These are phyloP conservation scores for Candida coquimbonensis DNA, from an alignment of 805 yeast species.

Conservation along the genomic window DNA sequence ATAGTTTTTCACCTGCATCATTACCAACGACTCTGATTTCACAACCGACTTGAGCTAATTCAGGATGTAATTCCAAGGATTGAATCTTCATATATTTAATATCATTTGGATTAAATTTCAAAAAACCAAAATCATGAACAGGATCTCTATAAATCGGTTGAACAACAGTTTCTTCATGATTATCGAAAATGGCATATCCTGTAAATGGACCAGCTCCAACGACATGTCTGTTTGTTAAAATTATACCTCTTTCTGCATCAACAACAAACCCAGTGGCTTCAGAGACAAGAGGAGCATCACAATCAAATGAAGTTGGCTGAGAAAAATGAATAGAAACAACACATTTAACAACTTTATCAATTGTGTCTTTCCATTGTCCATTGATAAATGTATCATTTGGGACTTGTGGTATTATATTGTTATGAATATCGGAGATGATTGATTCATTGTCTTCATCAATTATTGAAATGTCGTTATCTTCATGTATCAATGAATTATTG, in stretches of 20 bases:
- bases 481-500: neutral
- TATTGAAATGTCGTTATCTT: conserved; percentile 5
- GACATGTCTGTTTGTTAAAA: conserved; percentile 88
- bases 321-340: conserved; percentile 89
- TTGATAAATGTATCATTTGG: conserved; percentile 8
- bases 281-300: conserved; percentile 70
- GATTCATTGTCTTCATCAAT: conserved; percentile 1
- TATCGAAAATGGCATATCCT: conserved; percentile 88
- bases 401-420: neutral
- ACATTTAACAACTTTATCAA: conserved; percentile 71
- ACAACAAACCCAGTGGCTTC: conserved; percentile 97
- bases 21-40: conserved; percentile 94
- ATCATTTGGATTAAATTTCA: conserved; percentile 64
- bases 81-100: conserved; percentile 70
- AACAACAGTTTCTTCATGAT: conserved; percentile 88
- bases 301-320: conserved; percentile 80
- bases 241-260: conserved; percentile 73
- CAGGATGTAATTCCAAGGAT: conserved; percentile 67
- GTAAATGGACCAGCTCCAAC: conserved; percentile 93
- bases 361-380: conserved; percentile 71
- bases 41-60: conserved; percentile 81
- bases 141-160: conserved; percentile 88
- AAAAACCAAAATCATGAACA: conserved; percentile 89
- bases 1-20: conserved; percentile 91
- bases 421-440: neutral